Evolutionary conservation across 495 filamentous ascomycete genomes (phyloP).

Genomic region (Neurospora sp.): DNA sequence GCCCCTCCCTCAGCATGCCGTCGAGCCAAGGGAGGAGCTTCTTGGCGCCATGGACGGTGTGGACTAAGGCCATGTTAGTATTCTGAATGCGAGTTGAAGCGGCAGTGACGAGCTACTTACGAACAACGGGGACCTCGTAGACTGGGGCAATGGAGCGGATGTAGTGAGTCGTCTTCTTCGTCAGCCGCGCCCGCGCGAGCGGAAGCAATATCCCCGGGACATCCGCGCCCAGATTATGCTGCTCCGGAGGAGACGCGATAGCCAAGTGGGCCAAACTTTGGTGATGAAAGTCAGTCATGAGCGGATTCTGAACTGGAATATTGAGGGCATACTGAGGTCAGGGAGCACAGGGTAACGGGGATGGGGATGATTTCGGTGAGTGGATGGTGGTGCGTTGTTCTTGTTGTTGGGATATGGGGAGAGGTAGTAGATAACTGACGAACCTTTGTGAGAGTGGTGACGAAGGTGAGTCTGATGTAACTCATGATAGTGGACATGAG

Average conservation of each 20-base stretch:
- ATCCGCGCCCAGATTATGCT: not conserved
- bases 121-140: constrained; percentile 77
- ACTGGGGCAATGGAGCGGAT: constrained; percentile 71
- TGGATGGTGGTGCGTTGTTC: not conserved
- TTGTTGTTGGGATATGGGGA: not conserved
- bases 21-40: constrained; percentile 87
- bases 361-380: not conserved
- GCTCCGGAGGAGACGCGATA: not conserved
- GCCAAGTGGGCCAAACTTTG: not conserved
- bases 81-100: too few relatives aligned
- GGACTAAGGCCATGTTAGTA: not conserved
- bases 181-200: not conserved
- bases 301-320: not conserved
- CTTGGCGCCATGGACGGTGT: constrained; percentile 65
- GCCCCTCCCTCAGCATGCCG: constrained; percentile 51
- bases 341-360: not conserved
- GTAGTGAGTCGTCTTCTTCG: constrained; percentile 48
- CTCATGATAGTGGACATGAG: not conserved
- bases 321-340: not conserved
- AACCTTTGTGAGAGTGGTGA: not conserved
- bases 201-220: not conserved
- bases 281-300: not conserved
- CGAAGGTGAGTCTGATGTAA: not conserved
- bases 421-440: not conserved
- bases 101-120: not conserved